Evolutionary conservation across 768 basidiomycete genomes (phyloP), one percentile per base, ranked within the genome.

Genomic region (Amanita subjunquillea): DNA sequence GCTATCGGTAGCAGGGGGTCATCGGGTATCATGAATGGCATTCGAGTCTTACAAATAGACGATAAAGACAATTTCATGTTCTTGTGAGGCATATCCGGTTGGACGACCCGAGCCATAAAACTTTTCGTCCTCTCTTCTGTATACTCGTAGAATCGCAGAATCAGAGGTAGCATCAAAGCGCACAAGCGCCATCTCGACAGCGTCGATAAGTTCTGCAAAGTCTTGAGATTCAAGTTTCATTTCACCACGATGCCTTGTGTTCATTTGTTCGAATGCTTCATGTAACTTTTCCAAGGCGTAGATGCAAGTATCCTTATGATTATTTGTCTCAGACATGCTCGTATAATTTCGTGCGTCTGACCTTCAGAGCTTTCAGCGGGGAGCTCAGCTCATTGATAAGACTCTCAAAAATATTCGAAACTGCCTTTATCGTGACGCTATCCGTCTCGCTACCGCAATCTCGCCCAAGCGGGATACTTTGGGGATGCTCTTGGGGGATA

Each of bases 41-140:
- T n/a, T 15, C 46, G 36, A 49, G 49, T 41, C 91, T 64, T 56
- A 94, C 93, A 93, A 95, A 62, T 94, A 95, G 0, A 93, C 85
- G 23, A 94, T 66, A 63, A 95, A 95, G 1, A 96, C 75, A 53
- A 83, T 82, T 59, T 96, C 93, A 57, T 85, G 81, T n/a, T 86
- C 81, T 30, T 74, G 75, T 6, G 74, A 43, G 12, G 56, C 53
- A 25, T 13, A 25, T 13, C 20, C 22, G 20, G 2, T 27, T 12
- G 27, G 25, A 9, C 20, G 3, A 38, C 25, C 8, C 4, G 10
- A 10, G n/a, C 10, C 8, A 27, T 29, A 13, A 25, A 9, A 17
- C 2, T 8, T 25, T n/a, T 10, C 36, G 23, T 12, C 72, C 51
- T 73, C 78, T 53, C 72, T 74, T 55, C 78, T 69, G 60, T 92